Conservation (phyloP, 495 filamentous ascomycete genomes). For the Podospora pseudopauciseta region DNA sequence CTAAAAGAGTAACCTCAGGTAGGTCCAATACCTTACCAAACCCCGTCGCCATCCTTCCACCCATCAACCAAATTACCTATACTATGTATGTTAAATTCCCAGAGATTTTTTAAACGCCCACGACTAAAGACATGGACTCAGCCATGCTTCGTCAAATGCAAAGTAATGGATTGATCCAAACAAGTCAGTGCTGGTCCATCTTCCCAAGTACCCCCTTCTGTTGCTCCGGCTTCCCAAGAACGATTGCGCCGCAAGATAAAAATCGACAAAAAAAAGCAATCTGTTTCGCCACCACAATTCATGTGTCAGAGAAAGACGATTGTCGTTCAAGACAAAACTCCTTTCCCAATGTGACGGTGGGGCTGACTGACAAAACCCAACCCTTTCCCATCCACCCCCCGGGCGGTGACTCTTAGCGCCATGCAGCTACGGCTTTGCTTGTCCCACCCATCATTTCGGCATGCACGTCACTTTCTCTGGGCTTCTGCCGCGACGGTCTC, state of each 20-base stretch:
- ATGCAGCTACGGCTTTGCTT: neutral
- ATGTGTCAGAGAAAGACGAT: neutral
- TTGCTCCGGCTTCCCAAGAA: neutral
- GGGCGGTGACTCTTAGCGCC: constrained; percentile 3
- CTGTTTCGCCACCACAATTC: too few relatives aligned
- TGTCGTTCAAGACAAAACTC: neutral
- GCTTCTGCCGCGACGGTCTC: constrained; percentile 18
- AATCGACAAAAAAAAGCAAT: neutral
- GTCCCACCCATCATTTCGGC: neutral
- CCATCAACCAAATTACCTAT: constrained; percentile 5
- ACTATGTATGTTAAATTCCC: neutral
- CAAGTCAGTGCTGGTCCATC: neutral
- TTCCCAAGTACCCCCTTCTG: neutral
- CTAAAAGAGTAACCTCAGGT: neutral
- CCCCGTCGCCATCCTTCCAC: neutral
- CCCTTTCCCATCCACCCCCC: constrained; percentile 1
- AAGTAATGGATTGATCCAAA: neutral
- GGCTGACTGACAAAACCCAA: neutral
- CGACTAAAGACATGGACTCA: constrained; percentile 6
- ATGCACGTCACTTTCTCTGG: constrained; percentile 20
- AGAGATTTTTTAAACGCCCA: constrained; percentile 12
- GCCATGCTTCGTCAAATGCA: constrained; percentile 12
- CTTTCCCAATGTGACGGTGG: constrained; percentile 4
- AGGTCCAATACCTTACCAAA: neutral
- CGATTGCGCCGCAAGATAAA: neutral